Evolutionary conservation across 768 basidiomycete species (phyloP).

Genomic region (Calocera cornea): DNA sequence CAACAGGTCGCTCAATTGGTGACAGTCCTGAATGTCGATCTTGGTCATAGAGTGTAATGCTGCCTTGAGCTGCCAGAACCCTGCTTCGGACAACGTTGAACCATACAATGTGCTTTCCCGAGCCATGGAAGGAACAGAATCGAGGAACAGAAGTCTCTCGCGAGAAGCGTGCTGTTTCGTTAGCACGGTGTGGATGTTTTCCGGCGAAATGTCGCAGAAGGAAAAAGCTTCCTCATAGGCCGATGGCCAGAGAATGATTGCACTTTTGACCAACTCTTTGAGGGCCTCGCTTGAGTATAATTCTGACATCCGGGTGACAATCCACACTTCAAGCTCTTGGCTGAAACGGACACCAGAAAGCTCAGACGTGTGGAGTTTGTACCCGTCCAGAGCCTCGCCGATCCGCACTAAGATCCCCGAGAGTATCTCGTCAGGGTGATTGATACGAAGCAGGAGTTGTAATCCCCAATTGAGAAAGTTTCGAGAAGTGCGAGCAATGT

Average conservation of each 20-base stretch:
- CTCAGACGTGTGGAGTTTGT: not conserved
- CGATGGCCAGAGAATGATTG: not conserved
- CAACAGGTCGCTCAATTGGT: not conserved
- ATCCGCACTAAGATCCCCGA: conserved; percentile 14
- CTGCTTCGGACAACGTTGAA: not conserved
- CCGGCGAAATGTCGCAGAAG: not conserved
- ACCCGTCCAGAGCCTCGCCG: not conserved
- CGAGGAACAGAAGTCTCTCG: not conserved
- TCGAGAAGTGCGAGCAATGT: conserved; percentile 54
- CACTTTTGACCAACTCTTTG: not conserved
- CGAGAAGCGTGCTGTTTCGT: not conserved
- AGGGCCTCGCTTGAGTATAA: not conserved
- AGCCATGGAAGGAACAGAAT: not conserved
- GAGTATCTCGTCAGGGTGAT: not conserved
- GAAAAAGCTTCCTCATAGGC: not conserved
- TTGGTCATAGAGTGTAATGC: not conserved
- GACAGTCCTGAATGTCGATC: not conserved
- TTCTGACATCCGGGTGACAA: not conserved
- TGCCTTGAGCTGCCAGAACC: not conserved
- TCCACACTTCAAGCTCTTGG: not conserved
- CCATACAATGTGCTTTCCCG: not conserved
- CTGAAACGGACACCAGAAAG: not conserved
- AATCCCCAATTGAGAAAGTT: conserved; percentile 73
- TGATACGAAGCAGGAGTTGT: conserved; percentile 7
- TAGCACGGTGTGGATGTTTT: not conserved